These are phyloP conservation scores for Keithomyces neogunnii DNA, from an alignment of 2,329 filamentous ascomycete species.

Conservation along the genomic window DNA sequence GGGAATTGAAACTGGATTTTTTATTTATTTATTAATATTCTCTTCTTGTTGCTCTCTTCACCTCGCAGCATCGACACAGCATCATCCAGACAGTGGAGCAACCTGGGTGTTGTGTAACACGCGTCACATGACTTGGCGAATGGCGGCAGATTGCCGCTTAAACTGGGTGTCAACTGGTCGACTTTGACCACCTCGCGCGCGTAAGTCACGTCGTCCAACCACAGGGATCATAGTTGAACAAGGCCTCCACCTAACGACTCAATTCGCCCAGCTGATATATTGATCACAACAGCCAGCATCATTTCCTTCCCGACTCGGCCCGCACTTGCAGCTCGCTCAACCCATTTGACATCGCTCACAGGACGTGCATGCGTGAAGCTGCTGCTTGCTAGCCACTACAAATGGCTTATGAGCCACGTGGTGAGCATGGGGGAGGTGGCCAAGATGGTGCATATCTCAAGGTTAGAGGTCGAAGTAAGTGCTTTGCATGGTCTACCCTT, in stretches of 20 bases:
- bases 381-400: slow-evolving; percentile 7
- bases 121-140: slow-evolving; percentile 6
- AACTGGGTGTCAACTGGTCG: background rate
- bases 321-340: background rate
- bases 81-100: too few relatives aligned
- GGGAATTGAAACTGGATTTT: too few relatives aligned
- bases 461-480: slow-evolving; percentile 44
- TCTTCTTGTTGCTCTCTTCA: too few relatives aligned
- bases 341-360: background rate
- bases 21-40: too few relatives aligned
- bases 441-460: slow-evolving; percentile 38
- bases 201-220: slow-evolving; percentile 1
- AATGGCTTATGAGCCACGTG: slow-evolving; percentile 48
- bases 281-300: background rate
- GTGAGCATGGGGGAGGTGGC: slow-evolving; percentile 36
- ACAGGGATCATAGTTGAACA: background rate
- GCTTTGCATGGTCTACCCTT: slow-evolving; percentile 1
- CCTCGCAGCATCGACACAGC: too few relatives aligned
- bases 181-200: background rate
- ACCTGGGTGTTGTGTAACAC: background rate
- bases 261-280: background rate
- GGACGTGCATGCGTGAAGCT: slow-evolving; percentile 5
- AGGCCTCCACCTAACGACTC: background rate
- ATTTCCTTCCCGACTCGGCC: background rate
- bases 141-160: slow-evolving; percentile 8